Base-by-base conservation (phyloP, 2,329 filamentous ascomycete genomes). In the Arthrobotrys megalospora region DNA sequence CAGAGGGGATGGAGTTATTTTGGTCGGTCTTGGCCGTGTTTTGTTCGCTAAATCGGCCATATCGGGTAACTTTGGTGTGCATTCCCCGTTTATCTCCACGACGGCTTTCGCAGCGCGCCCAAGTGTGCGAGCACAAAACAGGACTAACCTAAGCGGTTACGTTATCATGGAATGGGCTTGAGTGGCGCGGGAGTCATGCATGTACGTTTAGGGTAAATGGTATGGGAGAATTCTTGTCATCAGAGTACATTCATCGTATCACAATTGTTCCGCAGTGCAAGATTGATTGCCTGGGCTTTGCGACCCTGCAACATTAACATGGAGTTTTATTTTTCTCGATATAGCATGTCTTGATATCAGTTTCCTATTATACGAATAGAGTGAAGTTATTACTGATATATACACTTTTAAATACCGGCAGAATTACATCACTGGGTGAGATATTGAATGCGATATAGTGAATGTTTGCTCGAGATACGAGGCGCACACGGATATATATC, bases 41-140 rank as follows among this genome's bases (percentile, higher is more conserved):
- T 4, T 5, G 36, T 28, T 43, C 36, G 21, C 55, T 19, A 43
- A 60, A 60, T 28, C 55, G 55, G 55, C n/a, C 55, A 14, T 60
- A 60, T 60, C 36, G 55, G 55, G 55, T 28, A 60, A 43, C 41
- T 60, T 43, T 60, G 24, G 19, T 7, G 19, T n/a, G 55, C 19
- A 43, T 60, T 60, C 19, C 24, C 55, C 34, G 55, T 43, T 60
- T 60, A 60, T 41, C 55, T 60, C 55, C 55, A 60, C 11, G 1
- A 52, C 24, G 6, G 48, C 48, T 5, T 28, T 2, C 5, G 21
- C 48, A 21, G 48, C n/a, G 48, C 48, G 21, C 48, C 45, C n/a
- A 45, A 6, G 12, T 10, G n/a, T n/a, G 11, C 16, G 41, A 10
- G 24, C 12, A 45, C 12, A 45, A 14, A n/a, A 45, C 24, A 2